These are phyloP conservation scores for Cyberlindnera samutprakarnensis DNA, from an alignment of 805 yeast genomes.

Conservation along the genomic window DNA sequence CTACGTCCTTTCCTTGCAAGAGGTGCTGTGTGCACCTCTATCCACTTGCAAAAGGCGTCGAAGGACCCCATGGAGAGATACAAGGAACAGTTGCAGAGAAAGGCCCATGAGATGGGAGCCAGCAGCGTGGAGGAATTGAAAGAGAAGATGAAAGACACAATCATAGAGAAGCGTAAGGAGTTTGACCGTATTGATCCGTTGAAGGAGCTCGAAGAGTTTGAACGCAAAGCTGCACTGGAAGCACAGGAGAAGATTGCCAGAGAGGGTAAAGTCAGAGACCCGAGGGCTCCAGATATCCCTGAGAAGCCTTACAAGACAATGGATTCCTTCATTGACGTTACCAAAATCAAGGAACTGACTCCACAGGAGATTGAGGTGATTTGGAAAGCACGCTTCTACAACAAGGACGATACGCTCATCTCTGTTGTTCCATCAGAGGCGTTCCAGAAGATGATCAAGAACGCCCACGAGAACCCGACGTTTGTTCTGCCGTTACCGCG, in stretches of 20 bases:
- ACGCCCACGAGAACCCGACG: slow-evolving; percentile 68
- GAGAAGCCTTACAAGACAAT: slow-evolving; percentile 64
- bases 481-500: slow-evolving; percentile 90
- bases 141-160: slow-evolving; percentile 51
- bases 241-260: slow-evolving; percentile 20
- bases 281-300: slow-evolving; percentile 30
- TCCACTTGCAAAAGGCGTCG: slow-evolving; percentile 5
- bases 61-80: slow-evolving; percentile 18
- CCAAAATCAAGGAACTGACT: slow-evolving; percentile 51
- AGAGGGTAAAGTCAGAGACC: slow-evolving; percentile 24
- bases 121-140: slow-evolving; percentile 51
- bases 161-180: slow-evolving; percentile 47
- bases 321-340: slow-evolving; percentile 61
- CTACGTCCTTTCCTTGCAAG: slow-evolving; percentile 5
- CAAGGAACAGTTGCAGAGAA: slow-evolving; percentile 27
- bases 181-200: slow-evolving; percentile 63
- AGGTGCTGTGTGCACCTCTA: slow-evolving; percentile 13
- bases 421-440: slow-evolving; percentile 54
- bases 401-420: slow-evolving; percentile 49
- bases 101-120: slow-evolving; percentile 36
- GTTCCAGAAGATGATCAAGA: slow-evolving; percentile 54
- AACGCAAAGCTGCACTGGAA: slow-evolving; percentile 26
- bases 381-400: slow-evolving; percentile 84
- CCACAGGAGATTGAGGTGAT: slow-evolving; percentile 62
- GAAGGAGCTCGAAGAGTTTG: slow-evolving; percentile 53